Evolutionary conservation across 2,329 filamentous ascomycete species (phyloP).

Genomic region (Aspergillus brunneoviolaceus): DNA sequence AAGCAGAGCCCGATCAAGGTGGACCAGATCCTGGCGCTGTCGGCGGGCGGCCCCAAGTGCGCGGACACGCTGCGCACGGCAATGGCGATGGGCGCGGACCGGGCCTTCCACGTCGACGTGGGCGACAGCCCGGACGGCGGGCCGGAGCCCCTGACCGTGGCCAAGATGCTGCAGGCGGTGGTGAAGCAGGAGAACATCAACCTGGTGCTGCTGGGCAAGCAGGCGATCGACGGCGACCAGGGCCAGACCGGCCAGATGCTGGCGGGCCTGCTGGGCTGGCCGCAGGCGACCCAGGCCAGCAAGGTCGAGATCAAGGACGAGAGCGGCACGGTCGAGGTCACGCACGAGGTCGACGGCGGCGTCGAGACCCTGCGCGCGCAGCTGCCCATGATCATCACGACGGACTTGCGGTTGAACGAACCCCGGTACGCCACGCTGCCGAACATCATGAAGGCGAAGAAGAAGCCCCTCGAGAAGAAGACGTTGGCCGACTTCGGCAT

Average conservation of each 20-base stretch:
- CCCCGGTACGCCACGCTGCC: slow-evolving; percentile 92
- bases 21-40: slow-evolving; percentile 87
- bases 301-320: slow-evolving; percentile 72
- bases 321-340: slow-evolving; percentile 71
- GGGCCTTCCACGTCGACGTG: slow-evolving; percentile 80
- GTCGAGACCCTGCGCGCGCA: slow-evolving; percentile 83
- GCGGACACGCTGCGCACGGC: slow-evolving; percentile 89
- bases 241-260: slow-evolving; percentile 98
- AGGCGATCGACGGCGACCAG: slow-evolving; percentile 96
- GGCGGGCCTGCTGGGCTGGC: slow-evolving; percentile 85
- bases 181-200: slow-evolving; percentile 85
- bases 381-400: slow-evolving; percentile 91
- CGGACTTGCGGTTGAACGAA: slow-evolving; percentile 91
- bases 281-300: slow-evolving; percentile 90
- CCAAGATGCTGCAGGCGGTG: slow-evolving; percentile 79
- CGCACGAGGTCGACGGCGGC: slow-evolving; percentile 91
- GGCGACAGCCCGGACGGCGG: slow-evolving; percentile 65
- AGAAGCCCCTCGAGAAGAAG: slow-evolving; percentile 97
- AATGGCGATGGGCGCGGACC: slow-evolving; percentile 98
- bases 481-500: slow-evolving; percentile 78
- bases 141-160: slow-evolving; percentile 85
- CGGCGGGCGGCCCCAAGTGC: slow-evolving; percentile 82
- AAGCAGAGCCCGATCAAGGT: slow-evolving; percentile 64
- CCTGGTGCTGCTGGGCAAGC: slow-evolving; percentile 91
- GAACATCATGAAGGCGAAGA: slow-evolving; percentile 99